A percentile compares a stretch with the other conserved stretches of the same genome.
These are phyloP conservation scores for Orobanche coerulescens DNA, from an alignment of 257 asterid genomes.

Conservation along the genomic window DNA sequence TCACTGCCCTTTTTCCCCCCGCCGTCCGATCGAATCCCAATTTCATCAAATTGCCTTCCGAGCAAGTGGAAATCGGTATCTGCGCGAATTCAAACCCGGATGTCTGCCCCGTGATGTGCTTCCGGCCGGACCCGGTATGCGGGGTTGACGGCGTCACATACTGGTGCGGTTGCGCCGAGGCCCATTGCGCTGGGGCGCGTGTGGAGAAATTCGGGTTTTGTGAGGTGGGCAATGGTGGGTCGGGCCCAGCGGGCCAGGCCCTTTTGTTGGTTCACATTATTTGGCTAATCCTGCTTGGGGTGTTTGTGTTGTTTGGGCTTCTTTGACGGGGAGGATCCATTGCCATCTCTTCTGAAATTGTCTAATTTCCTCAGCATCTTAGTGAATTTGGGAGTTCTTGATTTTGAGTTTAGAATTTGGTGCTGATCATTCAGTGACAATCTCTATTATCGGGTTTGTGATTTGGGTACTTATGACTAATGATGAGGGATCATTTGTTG, in stretches of 20 bases:
- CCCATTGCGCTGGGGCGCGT: constrained; percentile 68
- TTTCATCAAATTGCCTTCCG: constrained; percentile 45
- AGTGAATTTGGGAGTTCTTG: constrained; percentile 10
- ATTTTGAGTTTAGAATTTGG: constrained; percentile 21
- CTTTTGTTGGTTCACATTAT: constrained; percentile 78
- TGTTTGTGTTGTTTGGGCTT: constrained; percentile 68
- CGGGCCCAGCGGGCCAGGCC: constrained; percentile 82
- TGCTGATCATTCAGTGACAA: constrained; percentile 1
- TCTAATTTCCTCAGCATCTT: constrained; percentile 5
- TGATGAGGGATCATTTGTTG: constrained; percentile 13
- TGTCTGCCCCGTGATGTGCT: constrained; percentile 74
- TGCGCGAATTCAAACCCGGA: constrained; percentile 38
- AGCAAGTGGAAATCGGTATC: constrained; percentile 27
- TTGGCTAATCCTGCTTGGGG: constrained; percentile 78
- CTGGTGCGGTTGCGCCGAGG: constrained; percentile 98
- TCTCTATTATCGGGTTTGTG: neutral
- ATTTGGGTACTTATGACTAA: constrained; percentile 9
- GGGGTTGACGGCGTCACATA: constrained; percentile 80
- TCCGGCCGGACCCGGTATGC: constrained; percentile 91
- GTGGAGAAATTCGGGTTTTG: constrained; percentile 68
- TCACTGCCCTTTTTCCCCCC: constrained; percentile 30
- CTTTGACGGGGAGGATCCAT: constrained; percentile 32
- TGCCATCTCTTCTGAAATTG: neutral
- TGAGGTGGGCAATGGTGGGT: constrained; percentile 71
- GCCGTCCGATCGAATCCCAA: constrained; percentile 40